Conservation (phyloP, 2,329 filamentous ascomycete genomes). For the Myriosclerotinia duriaeana region DNA sequence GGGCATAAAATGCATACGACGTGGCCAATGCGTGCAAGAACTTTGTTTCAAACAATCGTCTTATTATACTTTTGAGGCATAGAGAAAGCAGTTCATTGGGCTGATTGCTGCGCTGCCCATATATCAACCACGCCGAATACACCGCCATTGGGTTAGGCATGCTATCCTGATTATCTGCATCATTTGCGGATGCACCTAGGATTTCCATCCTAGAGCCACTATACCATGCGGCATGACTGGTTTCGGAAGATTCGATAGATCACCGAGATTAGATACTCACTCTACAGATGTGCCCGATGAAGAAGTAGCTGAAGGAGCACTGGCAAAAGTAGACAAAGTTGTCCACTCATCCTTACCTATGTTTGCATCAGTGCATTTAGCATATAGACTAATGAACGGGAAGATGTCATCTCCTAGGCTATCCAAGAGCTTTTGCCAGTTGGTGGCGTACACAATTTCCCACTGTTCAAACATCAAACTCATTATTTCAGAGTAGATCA, state of each 20-base stretch:
- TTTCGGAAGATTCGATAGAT: conserved; percentile 2
- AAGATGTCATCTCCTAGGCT: conserved; percentile 2
- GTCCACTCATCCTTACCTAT: conserved; percentile 14
- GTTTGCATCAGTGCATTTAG: conserved; percentile 16
- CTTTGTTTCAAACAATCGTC: conserved; percentile 6
- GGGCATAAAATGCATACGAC: conserved; percentile 15
- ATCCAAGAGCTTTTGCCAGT: conserved; percentile 22
- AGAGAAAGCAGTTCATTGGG: conserved; percentile 8
- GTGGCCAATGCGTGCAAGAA: conserved; percentile 20
- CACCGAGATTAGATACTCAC: conserved; percentile 9
- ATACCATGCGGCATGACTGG: conserved; percentile 6
- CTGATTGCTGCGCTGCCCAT: conserved; percentile 11
- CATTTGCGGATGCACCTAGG: not conserved
- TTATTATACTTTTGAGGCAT: not conserved
- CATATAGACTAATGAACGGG: conserved; percentile 19
- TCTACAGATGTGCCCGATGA: not conserved
- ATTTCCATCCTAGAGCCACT: not conserved
- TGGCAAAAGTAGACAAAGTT: conserved; percentile 20
- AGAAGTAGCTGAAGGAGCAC: conserved; percentile 3
- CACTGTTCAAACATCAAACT: conserved; percentile 18
- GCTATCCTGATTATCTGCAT: not conserved
- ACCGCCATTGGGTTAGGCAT: not conserved
- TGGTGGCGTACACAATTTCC: conserved; percentile 15
- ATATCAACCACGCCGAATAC: not conserved
- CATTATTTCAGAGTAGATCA: conserved; percentile 10